A percentile compares a stretch with the other conserved stretches of the same genome.
Conservation (phyloP, 768 basidiomycete species). For the Mycena metata region DNA sequence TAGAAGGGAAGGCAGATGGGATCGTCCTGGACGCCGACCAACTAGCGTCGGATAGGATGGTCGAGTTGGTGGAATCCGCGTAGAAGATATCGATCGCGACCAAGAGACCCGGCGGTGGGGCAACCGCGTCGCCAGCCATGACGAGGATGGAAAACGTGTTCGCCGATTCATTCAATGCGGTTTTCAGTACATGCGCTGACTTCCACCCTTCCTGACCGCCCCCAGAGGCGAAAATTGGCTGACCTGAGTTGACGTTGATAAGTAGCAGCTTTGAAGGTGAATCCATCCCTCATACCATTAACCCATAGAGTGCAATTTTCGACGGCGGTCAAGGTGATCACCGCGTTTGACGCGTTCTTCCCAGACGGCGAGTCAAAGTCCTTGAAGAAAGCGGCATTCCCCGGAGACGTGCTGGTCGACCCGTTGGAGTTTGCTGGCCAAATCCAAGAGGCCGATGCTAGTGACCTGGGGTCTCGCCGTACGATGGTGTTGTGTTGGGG, state of each 20-base stretch:
- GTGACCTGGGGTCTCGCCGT: neutral
- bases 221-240: constrained; percentile 23
- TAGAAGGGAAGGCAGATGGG: constrained; percentile 20
- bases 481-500: neutral
- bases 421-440: constrained; percentile 22
- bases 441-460: constrained; percentile 33
- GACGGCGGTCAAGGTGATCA: constrained; percentile 28
- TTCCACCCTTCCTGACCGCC: constrained; percentile 17
- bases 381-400: constrained; percentile 30
- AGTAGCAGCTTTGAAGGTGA: no score
- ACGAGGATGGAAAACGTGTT: constrained; percentile 33
- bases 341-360: constrained; percentile 9
- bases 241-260: neutral
- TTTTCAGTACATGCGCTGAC: constrained; percentile 12
- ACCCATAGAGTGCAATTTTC: constrained; percentile 24
- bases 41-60: constrained; percentile 19
- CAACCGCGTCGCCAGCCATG: neutral
- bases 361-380: constrained; percentile 11
- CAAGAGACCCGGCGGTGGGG: constrained; percentile 25
- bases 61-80: constrained; percentile 6
- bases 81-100: constrained; percentile 21
- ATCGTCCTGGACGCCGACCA: constrained; percentile 26
- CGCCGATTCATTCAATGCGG: constrained; percentile 9
- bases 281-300: constrained; percentile 2
- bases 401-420: constrained; percentile 6